These are phyloP conservation scores for Zygosaccharomyces rouxii DNA, from an alignment of 805 yeast genomes.

Conservation along the genomic window DNA sequence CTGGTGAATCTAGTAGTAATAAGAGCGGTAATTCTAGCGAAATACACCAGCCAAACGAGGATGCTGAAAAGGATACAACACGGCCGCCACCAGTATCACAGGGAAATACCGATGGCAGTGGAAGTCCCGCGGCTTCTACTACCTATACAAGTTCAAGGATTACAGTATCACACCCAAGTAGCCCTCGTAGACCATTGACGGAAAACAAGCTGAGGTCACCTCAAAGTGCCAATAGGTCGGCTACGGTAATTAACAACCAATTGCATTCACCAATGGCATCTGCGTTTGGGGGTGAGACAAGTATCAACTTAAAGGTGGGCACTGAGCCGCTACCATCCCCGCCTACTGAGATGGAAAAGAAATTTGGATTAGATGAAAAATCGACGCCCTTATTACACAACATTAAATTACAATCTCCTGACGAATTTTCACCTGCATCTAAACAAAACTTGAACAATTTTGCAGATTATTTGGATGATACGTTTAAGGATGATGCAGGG, in stretches of 20 bases:
- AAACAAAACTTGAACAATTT: conserved; percentile 27
- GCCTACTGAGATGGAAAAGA: conserved; percentile 5
- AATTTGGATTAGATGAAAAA: conserved; percentile 5
- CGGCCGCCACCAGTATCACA: conserved; percentile 6
- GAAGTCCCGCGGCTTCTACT: conserved; percentile 35
- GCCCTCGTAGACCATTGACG: conserved; percentile 10
- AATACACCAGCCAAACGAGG: background rate
- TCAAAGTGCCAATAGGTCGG: conserved; percentile 30
- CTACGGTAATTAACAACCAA: conserved; percentile 33
- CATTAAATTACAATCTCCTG: conserved; percentile 1
- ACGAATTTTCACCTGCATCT: conserved; percentile 31
- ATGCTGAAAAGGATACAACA: background rate
- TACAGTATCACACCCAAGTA: conserved; percentile 32
- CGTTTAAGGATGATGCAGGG: conserved; percentile 21
- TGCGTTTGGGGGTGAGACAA: conserved; percentile 5
- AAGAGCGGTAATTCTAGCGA: background rate
- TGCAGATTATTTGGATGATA: conserved; percentile 25
- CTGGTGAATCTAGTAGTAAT: conserved; percentile 3
- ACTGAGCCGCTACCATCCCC: conserved; percentile 4
- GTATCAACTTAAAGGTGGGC: background rate
- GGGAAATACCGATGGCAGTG: conserved; percentile 7
- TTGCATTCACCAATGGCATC: conserved; percentile 33
- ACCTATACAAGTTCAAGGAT: conserved; percentile 37
- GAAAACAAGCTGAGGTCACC: conserved; percentile 21
- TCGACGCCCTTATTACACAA: conserved; percentile 2